A percentile compares a stretch with the other conserved stretches of the same genome.
phyloP scores from a whole-genome alignment of 345 rosid species.

The Acer saccharum region DNA sequence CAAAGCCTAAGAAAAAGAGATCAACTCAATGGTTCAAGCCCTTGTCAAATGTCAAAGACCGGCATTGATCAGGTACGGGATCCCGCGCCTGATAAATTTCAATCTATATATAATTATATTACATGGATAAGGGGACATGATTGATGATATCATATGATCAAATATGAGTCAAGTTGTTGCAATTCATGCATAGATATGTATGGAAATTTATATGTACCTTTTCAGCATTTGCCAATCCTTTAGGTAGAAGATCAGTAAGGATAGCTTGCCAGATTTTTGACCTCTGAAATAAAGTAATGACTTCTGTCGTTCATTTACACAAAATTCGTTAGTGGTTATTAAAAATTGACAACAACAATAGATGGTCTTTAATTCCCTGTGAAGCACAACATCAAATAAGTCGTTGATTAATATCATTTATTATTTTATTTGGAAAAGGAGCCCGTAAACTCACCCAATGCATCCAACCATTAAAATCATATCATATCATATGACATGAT shows the following conservation, averaged over 20 bases:
- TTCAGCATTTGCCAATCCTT: constrained; percentile 66
- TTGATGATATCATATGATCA: not conserved
- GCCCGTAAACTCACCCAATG: not conserved
- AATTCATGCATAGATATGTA: not conserved
- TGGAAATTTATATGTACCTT: constrained; percentile 45
- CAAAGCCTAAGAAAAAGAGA: constrained; percentile 59
- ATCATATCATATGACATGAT: too few relatives aligned
- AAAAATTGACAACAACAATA: not conserved
- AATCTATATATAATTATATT: too few relatives aligned
- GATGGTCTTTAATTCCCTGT: not conserved
- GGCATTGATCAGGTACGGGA: too few relatives aligned
- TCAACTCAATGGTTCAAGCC: constrained; percentile 10
- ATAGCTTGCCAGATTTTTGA: constrained; percentile 87
- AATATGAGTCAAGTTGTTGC: not conserved
- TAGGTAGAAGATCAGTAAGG: constrained; percentile 78
- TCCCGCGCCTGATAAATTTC: too few relatives aligned
- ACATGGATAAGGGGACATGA: not conserved
- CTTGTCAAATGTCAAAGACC: not conserved
- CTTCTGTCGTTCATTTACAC: constrained; percentile 55
- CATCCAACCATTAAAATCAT: not conserved
- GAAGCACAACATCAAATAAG: not conserved
- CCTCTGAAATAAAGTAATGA: constrained; percentile 91
- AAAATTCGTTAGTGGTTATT: constrained; percentile 12
- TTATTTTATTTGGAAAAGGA: not conserved
- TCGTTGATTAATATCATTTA: too few relatives aligned